Evolutionary conservation across 768 basidiomycete genomes (phyloP), one percentile per base, ranked within the genome.

Genomic region (Podaxis sp.): DNA sequence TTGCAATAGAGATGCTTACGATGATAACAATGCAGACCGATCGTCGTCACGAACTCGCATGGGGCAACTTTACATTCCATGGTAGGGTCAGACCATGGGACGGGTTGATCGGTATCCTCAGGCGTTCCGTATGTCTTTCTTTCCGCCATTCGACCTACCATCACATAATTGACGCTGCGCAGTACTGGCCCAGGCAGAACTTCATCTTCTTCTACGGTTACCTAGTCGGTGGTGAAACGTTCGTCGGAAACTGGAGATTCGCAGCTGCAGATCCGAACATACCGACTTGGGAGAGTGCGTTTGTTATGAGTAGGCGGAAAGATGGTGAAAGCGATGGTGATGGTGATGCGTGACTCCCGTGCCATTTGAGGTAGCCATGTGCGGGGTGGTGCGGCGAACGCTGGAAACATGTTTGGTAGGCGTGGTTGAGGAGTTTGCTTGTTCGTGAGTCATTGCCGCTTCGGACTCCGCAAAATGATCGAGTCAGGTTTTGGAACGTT

Each of bases 161-260:
- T 9, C 33, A 33, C 33, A 8, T 33, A 3, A 33, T 66, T 53
- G 39, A 19, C 61, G 56, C 28, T 26, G 26, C 26, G 11, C 24
- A 64, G 52, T 54, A 44, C 5, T 61, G 33, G 53, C 53, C 57
- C 36, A 56, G n/a, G 30, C 56, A 22, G 11, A 78, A 74, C 38
- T 71, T 74, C 39, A 68, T 76, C 68, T 79, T 92, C 46, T 87
- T 92, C 66, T 88, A 85, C 36, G 91, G 91, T 4, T 92, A 91
- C 69, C 65, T 93, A 52, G 81, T 87, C 5, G 88, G 84, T 0
- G 83, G 82, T 8, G 74, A 82, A 62, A 89, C 82, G 61, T 83
- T 92, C 64, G 88, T 89, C 15, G 91, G 91, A 4, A 87, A 85
- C 61, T 92, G 90, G 91, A 79, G 90, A 52, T 75, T 77, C 67